Evolutionary conservation across 192 early-diverging fungal species (phyloP), one percentile per base, ranked within the genome.

Genomic region (Entophlyctis luteolus): DNA sequence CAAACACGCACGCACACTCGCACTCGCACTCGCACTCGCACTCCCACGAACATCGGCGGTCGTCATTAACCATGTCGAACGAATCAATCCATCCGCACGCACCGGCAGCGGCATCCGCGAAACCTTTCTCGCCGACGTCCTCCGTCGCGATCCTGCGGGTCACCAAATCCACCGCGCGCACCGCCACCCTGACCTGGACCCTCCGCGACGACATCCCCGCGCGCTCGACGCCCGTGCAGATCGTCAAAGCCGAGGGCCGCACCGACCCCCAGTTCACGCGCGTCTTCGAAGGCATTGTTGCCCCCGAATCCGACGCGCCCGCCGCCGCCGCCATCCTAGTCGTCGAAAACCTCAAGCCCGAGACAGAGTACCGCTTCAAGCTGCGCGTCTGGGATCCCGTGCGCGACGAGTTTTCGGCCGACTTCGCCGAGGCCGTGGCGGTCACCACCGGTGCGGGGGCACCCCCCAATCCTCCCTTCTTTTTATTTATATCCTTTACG

Each of bases 241-340:
- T 63, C 46, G 62, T 63, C 14, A 23, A 34, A 1, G 62, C 25
- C 12, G 62, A 63, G 31, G 62, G 47, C 10, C n/a, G 29, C 22
- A 16, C n/a, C 55, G 77, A 72, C 65, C 72, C 73, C 23, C 66
- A 75, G 25, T 70, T 69, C 42, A 37, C 52, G 25, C 59, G 57
- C 32, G 76, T 78, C 16, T 81, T 77, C 49, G 77, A 82, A 58
- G 80, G 80, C n/a, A 31, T 49, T 14, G n/a, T n/a, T n/a, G n/a
- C n/a, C n/a, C n/a, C n/a, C n/a, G n/a, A n/a, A n/a, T n/a, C n/a
- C n/a, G n/a, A n/a, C n/a, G n/a, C n/a, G n/a, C n/a, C n/a, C n/a
- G n/a, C n/a, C n/a, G 10, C 39, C 10, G 62, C 48, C 20, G 62
- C 48, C n/a, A 69, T 68, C 4, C 60, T 65, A n/a, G 65, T 74